A percentile compares a stretch with the other conserved stretches of the same genome.
phyloP scores from a whole-genome alignment of 2,329 filamentous ascomycete genomes.

The Exophiala calicioides region DNA sequence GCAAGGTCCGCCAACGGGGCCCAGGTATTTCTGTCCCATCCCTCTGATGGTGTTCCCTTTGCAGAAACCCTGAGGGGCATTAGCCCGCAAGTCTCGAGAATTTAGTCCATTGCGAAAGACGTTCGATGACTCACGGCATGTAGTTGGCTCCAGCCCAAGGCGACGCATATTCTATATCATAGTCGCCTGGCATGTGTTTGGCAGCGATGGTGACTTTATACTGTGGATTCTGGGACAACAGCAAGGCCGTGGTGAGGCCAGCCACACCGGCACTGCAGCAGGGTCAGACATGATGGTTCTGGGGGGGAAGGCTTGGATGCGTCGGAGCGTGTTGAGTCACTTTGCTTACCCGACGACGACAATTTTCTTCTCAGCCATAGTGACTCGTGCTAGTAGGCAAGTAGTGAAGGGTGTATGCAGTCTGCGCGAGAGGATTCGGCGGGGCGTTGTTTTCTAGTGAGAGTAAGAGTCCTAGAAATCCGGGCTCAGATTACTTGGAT shows the following conservation, averaged over 20 bases:
- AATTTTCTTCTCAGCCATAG: conserved; percentile 36
- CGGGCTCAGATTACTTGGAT: conserved; percentile 1
- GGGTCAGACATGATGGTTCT: neutral
- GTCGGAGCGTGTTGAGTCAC: conserved; percentile 2
- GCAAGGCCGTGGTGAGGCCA: conserved; percentile 61
- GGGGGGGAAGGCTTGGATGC: neutral
- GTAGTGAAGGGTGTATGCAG: conserved; percentile 2
- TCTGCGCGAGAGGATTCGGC: no score
- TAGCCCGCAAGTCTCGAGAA: no score
- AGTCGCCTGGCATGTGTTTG: conserved; percentile 82
- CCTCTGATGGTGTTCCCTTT: conserved; percentile 34
- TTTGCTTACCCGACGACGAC: conserved; percentile 41
- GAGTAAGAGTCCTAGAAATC: no score
- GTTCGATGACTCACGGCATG: conserved; percentile 57
- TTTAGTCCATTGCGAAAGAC: neutral
- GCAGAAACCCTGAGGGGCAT: conserved; percentile 34
- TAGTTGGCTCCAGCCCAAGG: conserved; percentile 80
- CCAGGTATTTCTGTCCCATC: conserved; percentile 63
- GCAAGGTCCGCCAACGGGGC: conserved; percentile 58
- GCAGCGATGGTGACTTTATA: conserved; percentile 67
- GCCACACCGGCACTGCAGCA: conserved; percentile 39
- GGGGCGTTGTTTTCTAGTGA: no score
- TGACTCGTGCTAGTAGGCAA: neutral
- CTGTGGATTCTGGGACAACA: conserved; percentile 52
- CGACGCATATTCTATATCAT: conserved; percentile 76